Base-by-base conservation (phyloP, 306 rosid species). In the Dalbergia cultrata region DNA sequence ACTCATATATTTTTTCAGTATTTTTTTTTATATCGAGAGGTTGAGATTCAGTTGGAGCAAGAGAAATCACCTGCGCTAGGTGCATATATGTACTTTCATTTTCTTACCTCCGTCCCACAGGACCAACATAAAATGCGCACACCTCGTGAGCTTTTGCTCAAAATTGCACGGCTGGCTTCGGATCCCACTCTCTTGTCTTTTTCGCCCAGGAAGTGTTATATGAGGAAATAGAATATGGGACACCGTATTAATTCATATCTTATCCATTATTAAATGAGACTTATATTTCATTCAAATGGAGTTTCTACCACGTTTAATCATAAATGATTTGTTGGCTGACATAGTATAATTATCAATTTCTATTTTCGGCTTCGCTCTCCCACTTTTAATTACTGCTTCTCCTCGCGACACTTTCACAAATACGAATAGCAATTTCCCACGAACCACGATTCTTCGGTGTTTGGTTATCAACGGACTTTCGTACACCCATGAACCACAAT, bases 41-140 rank as follows among this genome's bases (percentile, higher is more conserved):
- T 26, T 26, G 31, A 26, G 2, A 26, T 26, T 26, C 31, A 26
- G 31, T 26, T 26, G 31, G 31, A 26, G 2, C 2, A 26, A 26
- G 31, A 26, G 2, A 26, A 26, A 26, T 26, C 31, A 26, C 31
- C 31, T 26, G 31, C 2, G 2, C 31, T 3, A 1, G 31, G 31
- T 26, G 31, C 31, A 26, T 26, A 26, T 26, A 26, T 1, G 31
- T 26, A 1, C 31, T 26, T 26, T 26, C 31, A 2, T 26, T 26
- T 26, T 10, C 21, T 39, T 45, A 16, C 61, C 34, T 60, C 11
- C 76, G 12, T 4, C 13, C 12, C 13, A 7, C 39, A 31, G 60
- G 60, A 43, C 31, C 22, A 13, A 78, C 31, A 26, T 0, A 81
- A 18, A 81, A 81, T 57, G 81, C 78, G 81, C 78, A 65, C 21